Evolutionary conservation across 768 basidiomycete genomes (phyloP).

Genomic region (Lactarius sanguifluus): DNA sequence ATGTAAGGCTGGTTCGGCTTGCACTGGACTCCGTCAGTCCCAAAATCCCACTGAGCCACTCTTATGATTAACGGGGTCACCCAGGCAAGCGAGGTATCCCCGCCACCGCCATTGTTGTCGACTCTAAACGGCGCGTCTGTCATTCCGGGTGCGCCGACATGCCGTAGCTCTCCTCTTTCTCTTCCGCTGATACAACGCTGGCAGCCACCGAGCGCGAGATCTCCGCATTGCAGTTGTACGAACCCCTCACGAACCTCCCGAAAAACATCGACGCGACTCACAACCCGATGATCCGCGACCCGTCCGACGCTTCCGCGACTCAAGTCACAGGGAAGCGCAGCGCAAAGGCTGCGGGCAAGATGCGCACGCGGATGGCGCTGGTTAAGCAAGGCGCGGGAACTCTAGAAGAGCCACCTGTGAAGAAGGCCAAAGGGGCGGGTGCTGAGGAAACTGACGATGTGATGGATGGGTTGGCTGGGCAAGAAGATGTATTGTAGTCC

Average conservation of each 20-base stretch:
- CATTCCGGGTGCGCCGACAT: conserved; percentile 45
- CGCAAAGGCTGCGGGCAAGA: conserved; percentile 29
- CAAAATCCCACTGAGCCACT: neutral
- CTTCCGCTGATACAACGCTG: neutral
- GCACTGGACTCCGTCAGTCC: conserved; percentile 42
- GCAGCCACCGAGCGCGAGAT: conserved; percentile 52
- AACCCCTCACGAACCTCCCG: conserved; percentile 54
- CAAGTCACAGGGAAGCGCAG: conserved; percentile 11
- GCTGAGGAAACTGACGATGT: neutral
- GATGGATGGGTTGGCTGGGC: conserved; percentile 10
- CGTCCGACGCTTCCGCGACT: conserved; percentile 26
- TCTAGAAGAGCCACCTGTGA: conserved; percentile 10
- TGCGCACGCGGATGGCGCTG: conserved; percentile 30
- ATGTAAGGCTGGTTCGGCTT: conserved; percentile 14
- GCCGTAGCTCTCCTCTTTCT: neutral
- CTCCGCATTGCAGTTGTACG: conserved; percentile 59
- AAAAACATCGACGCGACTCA: conserved; percentile 53
- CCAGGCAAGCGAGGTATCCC: conserved; percentile 41
- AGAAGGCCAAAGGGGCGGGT: conserved; percentile 6
- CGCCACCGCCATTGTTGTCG: conserved; percentile 38
- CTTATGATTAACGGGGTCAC: conserved; percentile 7
- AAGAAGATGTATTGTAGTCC: neutral
- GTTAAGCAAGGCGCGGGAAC: conserved; percentile 9
- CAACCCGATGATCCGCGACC: conserved; percentile 41
- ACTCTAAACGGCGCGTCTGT: conserved; percentile 48